Percentiles rank a stretch among this genome's conserved stretches.
phyloP scores from a whole-genome alignment of 148 eudicot genomes.

The Persicaria tinctoria region DNA sequence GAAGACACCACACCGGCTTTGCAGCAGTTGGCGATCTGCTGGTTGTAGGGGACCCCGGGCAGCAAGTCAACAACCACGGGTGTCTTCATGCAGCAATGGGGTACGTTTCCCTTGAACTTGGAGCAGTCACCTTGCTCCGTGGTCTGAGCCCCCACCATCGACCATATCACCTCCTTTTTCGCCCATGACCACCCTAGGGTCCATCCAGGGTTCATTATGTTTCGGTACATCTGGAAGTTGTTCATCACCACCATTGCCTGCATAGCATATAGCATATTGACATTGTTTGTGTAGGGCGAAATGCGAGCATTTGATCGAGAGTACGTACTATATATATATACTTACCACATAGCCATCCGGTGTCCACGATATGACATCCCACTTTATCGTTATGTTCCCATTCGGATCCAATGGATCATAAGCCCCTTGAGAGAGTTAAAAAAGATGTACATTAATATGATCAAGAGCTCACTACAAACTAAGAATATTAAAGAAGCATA shows the following conservation, averaged over 20 bases:
- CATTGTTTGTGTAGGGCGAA: neutral
- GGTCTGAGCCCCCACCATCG: conserved; percentile 61
- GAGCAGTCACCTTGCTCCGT: conserved; percentile 74
- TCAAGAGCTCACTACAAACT: neutral
- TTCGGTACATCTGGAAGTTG: conserved; percentile 64
- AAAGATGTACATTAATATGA: neutral
- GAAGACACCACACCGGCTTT: conserved; percentile 55
- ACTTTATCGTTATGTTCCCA: conserved; percentile 57
- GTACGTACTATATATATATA: neutral
- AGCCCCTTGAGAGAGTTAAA: conserved; percentile 26
- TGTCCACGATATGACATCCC: conserved; percentile 63
- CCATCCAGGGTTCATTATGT: conserved; percentile 60
- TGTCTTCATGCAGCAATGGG: conserved; percentile 50
- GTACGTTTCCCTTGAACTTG: conserved; percentile 44
- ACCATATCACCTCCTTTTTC: conserved; percentile 59
- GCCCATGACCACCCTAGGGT: conserved; percentile 67
- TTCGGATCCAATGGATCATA: conserved; percentile 61
- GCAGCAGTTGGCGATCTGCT: conserved; percentile 57
- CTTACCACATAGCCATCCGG: conserved; percentile 58
- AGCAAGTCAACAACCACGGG: conserved; percentile 60
- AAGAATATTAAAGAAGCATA: neutral
- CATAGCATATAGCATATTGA: neutral
- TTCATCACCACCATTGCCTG: conserved; percentile 60
- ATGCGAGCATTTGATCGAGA: no score
- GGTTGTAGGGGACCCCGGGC: conserved; percentile 60